These are phyloP conservation scores for Fonsecaea pedrosoi DNA, from an alignment of 2,329 filamentous ascomycete genomes.

Conservation along the genomic window DNA sequence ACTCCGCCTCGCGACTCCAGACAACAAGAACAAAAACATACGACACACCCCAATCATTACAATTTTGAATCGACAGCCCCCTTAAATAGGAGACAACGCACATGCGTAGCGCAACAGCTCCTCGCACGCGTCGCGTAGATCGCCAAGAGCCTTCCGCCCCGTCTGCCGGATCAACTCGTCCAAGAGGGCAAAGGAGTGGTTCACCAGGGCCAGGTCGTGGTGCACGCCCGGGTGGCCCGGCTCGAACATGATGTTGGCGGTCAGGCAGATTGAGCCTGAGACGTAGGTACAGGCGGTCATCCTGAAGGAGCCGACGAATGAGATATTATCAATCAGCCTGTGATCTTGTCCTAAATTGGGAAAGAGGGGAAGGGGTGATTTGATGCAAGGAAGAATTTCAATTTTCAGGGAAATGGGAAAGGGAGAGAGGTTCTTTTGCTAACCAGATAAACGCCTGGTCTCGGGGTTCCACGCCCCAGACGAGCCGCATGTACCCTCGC, in stretches of 20 bases:
- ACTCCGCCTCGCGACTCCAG: too few relatives aligned
- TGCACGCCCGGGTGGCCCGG: conserved; percentile 17
- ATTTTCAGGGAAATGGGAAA: not conserved
- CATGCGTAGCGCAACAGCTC: conserved; percentile 19
- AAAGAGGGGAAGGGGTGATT: too few relatives aligned
- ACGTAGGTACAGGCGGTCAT: conserved; percentile 31
- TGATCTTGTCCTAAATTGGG: too few relatives aligned
- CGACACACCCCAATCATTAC: too few relatives aligned
- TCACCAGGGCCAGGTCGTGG: conserved; percentile 20
- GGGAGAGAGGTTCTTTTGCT: conserved; percentile 12
- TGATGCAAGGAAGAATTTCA: too few relatives aligned
- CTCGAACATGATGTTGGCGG: conserved; percentile 32
- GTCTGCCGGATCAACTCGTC: conserved; percentile 23
- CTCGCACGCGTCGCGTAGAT: conserved; percentile 17
- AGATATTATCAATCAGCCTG: conserved; percentile 23
- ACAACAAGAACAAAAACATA: too few relatives aligned
- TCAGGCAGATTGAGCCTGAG: conserved; percentile 30
- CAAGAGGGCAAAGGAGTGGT: conserved; percentile 19
- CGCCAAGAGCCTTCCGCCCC: conserved; percentile 4
- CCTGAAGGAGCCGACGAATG: conserved; percentile 6
- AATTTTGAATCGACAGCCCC: too few relatives aligned
- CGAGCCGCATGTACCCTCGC: conserved; percentile 24
- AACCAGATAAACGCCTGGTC: conserved; percentile 7
- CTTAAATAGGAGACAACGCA: conserved; percentile 7
- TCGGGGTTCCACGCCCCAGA: conserved; percentile 20